phyloP scores from a whole-genome alignment of 2,329 filamentous ascomycete species.

The Diplodia corticola region DNA sequence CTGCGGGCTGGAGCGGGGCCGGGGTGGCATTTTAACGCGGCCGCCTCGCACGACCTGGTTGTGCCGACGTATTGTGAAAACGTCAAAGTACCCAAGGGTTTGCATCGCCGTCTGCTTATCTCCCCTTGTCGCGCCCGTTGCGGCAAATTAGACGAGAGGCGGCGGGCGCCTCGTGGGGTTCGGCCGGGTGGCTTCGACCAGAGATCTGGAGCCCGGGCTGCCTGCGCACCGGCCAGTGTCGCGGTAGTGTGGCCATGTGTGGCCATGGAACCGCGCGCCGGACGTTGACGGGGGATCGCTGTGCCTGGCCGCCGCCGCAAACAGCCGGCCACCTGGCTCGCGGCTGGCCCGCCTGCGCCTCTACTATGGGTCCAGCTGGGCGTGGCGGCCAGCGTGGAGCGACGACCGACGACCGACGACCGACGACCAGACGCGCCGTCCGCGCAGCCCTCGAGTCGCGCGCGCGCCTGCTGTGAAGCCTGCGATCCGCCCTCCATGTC shows the following conservation, averaged over 20 bases:
- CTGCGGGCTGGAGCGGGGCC: constrained; percentile 19
- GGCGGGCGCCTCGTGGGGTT: constrained; percentile 23
- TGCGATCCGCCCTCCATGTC: background rate
- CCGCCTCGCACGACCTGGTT: constrained; percentile 15
- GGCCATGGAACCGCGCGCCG: too few relatives aligned
- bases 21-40: constrained; percentile 14
- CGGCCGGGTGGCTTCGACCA: constrained; percentile 14
- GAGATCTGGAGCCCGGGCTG: constrained; percentile 16
- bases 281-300: background rate
- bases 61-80: constrained; percentile 21
- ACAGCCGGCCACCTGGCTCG: too few relatives aligned
- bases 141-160: constrained; percentile 23
- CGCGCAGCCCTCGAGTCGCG: background rate
- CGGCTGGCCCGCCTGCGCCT: too few relatives aligned
- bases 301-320: constrained; percentile 4
- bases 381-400: too few relatives aligned
- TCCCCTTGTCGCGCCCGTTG: constrained; percentile 8
- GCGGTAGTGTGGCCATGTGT: too few relatives aligned
- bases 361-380: too few relatives aligned
- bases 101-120: constrained; percentile 17
- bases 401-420: too few relatives aligned
- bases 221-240: background rate
- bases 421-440: too few relatives aligned
- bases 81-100: constrained; percentile 16
- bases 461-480: too few relatives aligned